A percentile compares a stretch with the other conserved stretches of the same genome.
Evolutionary conservation across 495 filamentous ascomycete species (phyloP).

Genomic region (Hypoxylon subgilvum): DNA sequence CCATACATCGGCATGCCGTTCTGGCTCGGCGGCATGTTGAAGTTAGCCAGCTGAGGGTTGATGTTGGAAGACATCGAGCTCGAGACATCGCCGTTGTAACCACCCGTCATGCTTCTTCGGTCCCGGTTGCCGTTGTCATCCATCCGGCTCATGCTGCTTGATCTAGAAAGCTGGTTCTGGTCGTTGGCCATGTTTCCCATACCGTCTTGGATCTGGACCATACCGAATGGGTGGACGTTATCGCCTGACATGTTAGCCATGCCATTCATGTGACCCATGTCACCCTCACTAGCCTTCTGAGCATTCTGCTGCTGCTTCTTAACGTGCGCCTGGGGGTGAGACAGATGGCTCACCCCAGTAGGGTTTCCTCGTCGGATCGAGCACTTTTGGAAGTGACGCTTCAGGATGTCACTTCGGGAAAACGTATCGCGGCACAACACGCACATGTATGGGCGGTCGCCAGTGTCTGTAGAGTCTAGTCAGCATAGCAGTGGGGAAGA

Average conservation of each 20-base stretch:
- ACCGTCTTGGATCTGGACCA: slow-evolving; percentile 54
- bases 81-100: slow-evolving; percentile 58
- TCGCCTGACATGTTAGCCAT: slow-evolving; percentile 58
- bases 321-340: slow-evolving; percentile 85
- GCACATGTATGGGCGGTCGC: slow-evolving; percentile 96
- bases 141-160: slow-evolving; percentile 63
- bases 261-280: slow-evolving; percentile 60
- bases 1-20: slow-evolving; percentile 61
- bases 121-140: slow-evolving; percentile 57
- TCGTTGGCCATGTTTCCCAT: slow-evolving; percentile 59
- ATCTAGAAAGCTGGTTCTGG: slow-evolving; percentile 62
- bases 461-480: slow-evolving; percentile 70
- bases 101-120: slow-evolving; percentile 59
- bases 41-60: slow-evolving; percentile 63
- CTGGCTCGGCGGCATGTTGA: slow-evolving; percentile 58
- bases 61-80: slow-evolving; percentile 61
- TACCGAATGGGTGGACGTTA: slow-evolving; percentile 56
- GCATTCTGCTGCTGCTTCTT: slow-evolving; percentile 71
- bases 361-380: slow-evolving; percentile 94
- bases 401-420: slow-evolving; percentile 95
- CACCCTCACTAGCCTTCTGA: slow-evolving; percentile 61
- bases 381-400: slow-evolving; percentile 98
- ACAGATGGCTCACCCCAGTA: slow-evolving; percentile 87
- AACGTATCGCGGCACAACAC: slow-evolving; percentile 98
- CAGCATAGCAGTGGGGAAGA: slow-evolving; percentile 17